Evolutionary conservation across 148 eudicot species (phyloP), one percentile per base, ranked within the genome.

Genomic region (Diospyros lotus): DNA sequence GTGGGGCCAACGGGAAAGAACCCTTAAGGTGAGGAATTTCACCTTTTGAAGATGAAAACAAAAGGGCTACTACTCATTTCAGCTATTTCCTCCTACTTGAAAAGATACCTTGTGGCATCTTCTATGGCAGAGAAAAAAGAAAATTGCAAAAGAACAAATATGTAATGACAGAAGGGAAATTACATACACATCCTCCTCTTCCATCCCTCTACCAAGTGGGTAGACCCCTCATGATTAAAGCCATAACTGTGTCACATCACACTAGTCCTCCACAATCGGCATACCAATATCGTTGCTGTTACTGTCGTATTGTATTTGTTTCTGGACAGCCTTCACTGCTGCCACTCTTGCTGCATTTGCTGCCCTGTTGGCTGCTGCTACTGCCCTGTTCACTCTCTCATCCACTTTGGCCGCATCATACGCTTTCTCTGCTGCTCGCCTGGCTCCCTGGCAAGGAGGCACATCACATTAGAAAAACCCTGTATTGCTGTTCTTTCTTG

Each of bases 331-430:
- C 77, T 88, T 94, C 4, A 94, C 93, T 10, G 97, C 90, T 5
- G 95, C 95, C 15, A 94, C 97, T 84, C 97, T 82, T 53, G 98
- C 98, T 10, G 98, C 97, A 79, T 89, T 94, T 52, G 98, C 98
- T 0, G 98, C 94, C 40, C 86, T 84, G 87, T 91, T 94, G 48
- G 98, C 98, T 68, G 91, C 89, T 44, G 93, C 80, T n/a, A 94
- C 90, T 4, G 91, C 91, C 80, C 97, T 75, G 72, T 91, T 91
- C 61, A 94, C 98, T 70, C 95, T 82, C 77, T 89, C 98, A 66
- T 94, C 98, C 66, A 94, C 98, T 81, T 94, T 94, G 14, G 86
- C 84, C 71, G 87, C 87, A 67, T 94, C 95, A 69, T 94, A 91
- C 38, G 97, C 93, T 82, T 77, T 91, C 73, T 94, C 90, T 12